Conservation (phyloP, 768 basidiomycete genomes). For the Pulveroboletus ravenelii region DNA sequence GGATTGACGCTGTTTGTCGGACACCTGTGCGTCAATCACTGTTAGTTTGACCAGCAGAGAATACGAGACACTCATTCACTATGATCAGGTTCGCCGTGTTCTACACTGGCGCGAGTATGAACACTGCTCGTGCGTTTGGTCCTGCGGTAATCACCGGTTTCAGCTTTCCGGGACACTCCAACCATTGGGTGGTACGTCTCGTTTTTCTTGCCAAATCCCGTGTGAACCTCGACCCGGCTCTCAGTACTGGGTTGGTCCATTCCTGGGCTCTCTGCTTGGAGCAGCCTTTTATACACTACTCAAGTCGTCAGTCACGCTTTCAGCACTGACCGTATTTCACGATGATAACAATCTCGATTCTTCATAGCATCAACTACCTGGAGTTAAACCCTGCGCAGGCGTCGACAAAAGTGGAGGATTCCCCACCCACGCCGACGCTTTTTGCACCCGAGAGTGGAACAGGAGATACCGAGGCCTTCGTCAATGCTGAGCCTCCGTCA, state of each 20-base stretch:
- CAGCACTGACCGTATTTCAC: neutral
- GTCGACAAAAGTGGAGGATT: constrained; percentile 27
- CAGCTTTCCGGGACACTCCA: constrained; percentile 26
- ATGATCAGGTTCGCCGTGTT: constrained; percentile 48
- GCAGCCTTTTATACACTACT: constrained; percentile 53
- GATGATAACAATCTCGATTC: neutral
- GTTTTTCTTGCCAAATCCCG: neutral
- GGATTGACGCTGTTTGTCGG: constrained; percentile 61
- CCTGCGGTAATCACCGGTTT: constrained; percentile 67
- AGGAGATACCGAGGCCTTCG: constrained; percentile 6
- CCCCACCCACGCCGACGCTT: constrained; percentile 16
- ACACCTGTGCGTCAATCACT: constrained; percentile 43
- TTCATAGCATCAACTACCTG: constrained; percentile 23
- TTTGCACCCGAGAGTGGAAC: constrained; percentile 2
- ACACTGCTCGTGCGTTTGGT: constrained; percentile 66
- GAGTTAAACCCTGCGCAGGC: constrained; percentile 30
- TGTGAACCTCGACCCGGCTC: constrained; percentile 4
- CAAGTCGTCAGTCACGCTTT: constrained; percentile 40
- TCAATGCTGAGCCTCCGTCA: neutral
- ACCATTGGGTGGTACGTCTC: constrained; percentile 61
- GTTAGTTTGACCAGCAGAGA: neutral
- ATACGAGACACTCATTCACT: neutral
- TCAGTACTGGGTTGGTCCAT: constrained; percentile 71
- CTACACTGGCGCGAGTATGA: constrained; percentile 66
- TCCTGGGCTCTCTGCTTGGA: constrained; percentile 59